Conservation (phyloP, 192 early-diverging fungal species). For the Paraglomus occultum region DNA sequence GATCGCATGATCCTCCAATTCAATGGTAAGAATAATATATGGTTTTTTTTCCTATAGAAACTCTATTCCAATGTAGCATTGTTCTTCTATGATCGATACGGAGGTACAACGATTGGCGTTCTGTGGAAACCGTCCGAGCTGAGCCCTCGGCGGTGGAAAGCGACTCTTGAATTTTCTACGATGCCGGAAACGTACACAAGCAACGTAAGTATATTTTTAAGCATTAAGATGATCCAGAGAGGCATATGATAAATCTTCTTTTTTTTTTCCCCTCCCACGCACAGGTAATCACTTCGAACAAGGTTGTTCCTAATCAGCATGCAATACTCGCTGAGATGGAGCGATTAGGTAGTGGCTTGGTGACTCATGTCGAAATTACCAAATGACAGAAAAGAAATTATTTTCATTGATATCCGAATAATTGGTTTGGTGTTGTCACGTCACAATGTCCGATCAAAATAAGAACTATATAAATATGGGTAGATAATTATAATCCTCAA, state of each 20-base stretch:
- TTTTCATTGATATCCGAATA: too few species aligned
- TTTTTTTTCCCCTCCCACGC: background rate
- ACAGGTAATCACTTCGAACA: slow-evolving; percentile 29
- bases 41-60: slow-evolving; percentile 27
- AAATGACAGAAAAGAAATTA: background rate
- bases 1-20: background rate
- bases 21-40: background rate
- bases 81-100: slow-evolving; percentile 75
- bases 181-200: slow-evolving; percentile 41
- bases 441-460: too few species aligned
- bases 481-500: too few species aligned
- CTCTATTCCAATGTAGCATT: slow-evolving; percentile 61
- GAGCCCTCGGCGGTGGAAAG: slow-evolving; percentile 63
- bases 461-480: too few species aligned
- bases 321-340: slow-evolving; percentile 68
- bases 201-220: background rate
- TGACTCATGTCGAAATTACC: slow-evolving; percentile 18
- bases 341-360: slow-evolving; percentile 61
- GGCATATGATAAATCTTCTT: background rate
- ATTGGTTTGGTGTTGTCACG: too few species aligned
- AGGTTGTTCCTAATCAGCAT: slow-evolving; percentile 58
- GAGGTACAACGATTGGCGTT: slow-evolving; percentile 68
- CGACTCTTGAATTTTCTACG: slow-evolving; percentile 56
- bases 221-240: background rate
- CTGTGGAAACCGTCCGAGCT: slow-evolving; percentile 61